Base-by-base conservation (phyloP, 208 protist species). In the Spongospora subterranea region DNA sequence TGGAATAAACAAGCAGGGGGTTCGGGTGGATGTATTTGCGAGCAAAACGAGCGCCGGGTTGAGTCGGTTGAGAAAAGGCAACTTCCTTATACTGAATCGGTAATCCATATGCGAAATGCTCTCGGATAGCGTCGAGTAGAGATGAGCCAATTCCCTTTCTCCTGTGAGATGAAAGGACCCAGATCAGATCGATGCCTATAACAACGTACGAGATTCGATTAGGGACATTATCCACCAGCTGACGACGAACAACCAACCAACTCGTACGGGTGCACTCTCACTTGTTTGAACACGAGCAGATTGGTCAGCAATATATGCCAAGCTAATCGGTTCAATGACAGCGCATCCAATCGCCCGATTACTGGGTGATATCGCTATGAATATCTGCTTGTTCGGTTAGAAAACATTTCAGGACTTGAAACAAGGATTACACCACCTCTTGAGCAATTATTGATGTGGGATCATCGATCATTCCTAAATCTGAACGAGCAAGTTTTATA, bases 171-270 rank as follows among this genome's bases (percentile, higher is more conserved):
- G 35, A 35, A 6, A 45, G n/a, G 6, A 35, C n/a, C 71, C 71
- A 82, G 71, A 82, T 82, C 35, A 82, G 35, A 6, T 82, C 71
- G 35, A 82, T n/a, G n/a, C 71, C 71, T 82, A 43, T 39, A 6
- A n/a, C n/a, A 39, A 6, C 6, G 6, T 43, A 60, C 6, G 6
- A 60, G 13, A 60, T 60, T 6, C 50, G 24, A 29, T 60, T 60
- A 6, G 6, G 50, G n/a, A n/a, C n/a, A n/a, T n/a, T n/a, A n/a
- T n/a, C n/a, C n/a, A n/a, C n/a, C n/a, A n/a, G n/a, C n/a, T 60
- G 13, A 60, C 24, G 50, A 60, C 6, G 24, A 29, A 24, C 6
- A 6, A 29, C 24, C 6, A 24, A 60, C 50, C 50, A 60, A 60
- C 24, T 60, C 50, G 6, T 29, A 60, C 50, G 50, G 6, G 13